Conservation (phyloP, 306 rosid genomes). For the Gynostemma pentaphyllum region DNA sequence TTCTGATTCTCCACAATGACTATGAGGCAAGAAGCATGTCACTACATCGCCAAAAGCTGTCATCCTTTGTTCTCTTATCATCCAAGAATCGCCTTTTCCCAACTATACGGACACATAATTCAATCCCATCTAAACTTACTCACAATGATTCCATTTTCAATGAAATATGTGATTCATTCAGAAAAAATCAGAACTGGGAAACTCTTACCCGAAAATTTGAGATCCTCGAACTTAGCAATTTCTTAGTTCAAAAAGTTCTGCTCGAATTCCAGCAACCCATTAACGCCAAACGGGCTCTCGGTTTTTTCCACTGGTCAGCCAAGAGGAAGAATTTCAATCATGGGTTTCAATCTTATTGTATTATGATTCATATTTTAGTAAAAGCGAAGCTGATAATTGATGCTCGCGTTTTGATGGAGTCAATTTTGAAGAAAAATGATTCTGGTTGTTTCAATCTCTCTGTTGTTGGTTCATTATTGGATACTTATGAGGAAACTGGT, state of each 20-base stretch:
- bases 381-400: constrained; percentile 37
- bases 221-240: constrained; percentile 21
- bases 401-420: constrained; percentile 52
- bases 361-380: constrained; percentile 43
- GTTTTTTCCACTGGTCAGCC: constrained; percentile 74
- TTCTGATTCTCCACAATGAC: too few relatives aligned
- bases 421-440: constrained; percentile 22
- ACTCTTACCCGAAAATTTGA: constrained; percentile 26
- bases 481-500: constrained; percentile 25
- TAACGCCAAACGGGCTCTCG: constrained; percentile 57
- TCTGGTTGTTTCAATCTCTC: constrained; percentile 12
- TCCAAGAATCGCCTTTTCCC: neutral
- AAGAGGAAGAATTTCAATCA: constrained; percentile 32
- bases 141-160: neutral
- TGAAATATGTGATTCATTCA: constrained; percentile 34
- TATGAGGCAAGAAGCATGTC: too few relatives aligned
- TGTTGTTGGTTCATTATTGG: constrained; percentile 39
- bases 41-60: neutral
- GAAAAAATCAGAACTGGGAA: constrained; percentile 49
- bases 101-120: neutral
- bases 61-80: neutral
- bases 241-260: constrained; percentile 32
- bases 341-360: constrained; percentile 35
- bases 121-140: neutral
- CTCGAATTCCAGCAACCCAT: constrained; percentile 36